Base-by-base conservation (phyloP, 1,284 basidiomycete species). In the Pholiota adiposa region DNA sequence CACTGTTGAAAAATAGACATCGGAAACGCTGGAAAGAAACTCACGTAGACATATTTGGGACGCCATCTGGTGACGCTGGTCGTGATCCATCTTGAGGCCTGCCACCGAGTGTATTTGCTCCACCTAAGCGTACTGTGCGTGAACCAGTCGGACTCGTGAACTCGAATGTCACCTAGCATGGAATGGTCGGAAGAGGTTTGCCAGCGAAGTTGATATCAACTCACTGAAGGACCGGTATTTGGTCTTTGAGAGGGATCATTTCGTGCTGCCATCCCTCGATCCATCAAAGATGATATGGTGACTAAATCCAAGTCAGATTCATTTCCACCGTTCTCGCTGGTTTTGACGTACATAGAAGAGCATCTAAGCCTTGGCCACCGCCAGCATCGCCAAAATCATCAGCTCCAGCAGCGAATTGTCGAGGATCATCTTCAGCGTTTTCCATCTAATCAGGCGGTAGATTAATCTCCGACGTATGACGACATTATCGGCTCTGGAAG, bases 341-440 rank as follows among this genome's bases (percentile, higher is more conserved):
- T 25, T 62, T 58, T 43, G 18, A 70, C 73, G 54, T 58, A 86
- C 85, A 60, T 4, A 88, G 62, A 59, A 89, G 78, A 4, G 72
- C 71, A 38, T 83, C 80, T 29, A 86, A 59, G 52, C 75, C 75
- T 14, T 77, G 69, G 38, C 73, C 77, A 54, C 65, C 72, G 44
- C 65, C 69, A 33, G 69, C 67, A 36, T 65, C 66, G 25, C 58
- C 69, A 23, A 31, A 5, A 31, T 31, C 29, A 11, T 31, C n/a
- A n/a, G 61, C 55, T n/a, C 63, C 63, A n/a, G 74, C 72, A 36
- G 81, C 79, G 69, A 88, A 90, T 49, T 80, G 73, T 54, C 91
- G 85, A 34, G 91, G 90, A 75, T 93, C 90, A 68, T 93, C 87
- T 54, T 75, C 69, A 14, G 84, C 77, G 71, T 89, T 82, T 69